Evolutionary conservation across 1,284 basidiomycete genomes (phyloP).

Genomic region (Apiotrichum mycotoxinovorans): DNA sequence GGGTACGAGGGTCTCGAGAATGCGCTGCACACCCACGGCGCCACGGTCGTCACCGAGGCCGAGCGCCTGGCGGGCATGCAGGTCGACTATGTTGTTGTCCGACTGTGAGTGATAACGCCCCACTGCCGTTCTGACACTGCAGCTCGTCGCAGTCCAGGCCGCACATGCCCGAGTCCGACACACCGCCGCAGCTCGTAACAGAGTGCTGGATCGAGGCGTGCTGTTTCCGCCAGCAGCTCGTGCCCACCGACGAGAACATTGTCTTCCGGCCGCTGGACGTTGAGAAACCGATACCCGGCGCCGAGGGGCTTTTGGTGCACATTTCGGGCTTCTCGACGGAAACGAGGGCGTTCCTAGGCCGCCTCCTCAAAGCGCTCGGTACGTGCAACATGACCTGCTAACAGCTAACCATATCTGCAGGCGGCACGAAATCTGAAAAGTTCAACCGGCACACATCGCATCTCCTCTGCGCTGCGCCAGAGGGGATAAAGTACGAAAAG

Average conservation of each 20-base stretch:
- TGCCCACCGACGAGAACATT: slow-evolving; percentile 35
- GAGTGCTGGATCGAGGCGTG: slow-evolving; percentile 50
- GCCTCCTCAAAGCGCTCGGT: slow-evolving; percentile 40
- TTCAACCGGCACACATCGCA: slow-evolving; percentile 37
- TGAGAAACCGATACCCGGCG: slow-evolving; percentile 35
- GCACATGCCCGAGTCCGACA: background rate
- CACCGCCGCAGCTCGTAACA: slow-evolving; percentile 32
- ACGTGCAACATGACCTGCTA: slow-evolving; percentile 3
- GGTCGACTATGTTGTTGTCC: slow-evolving; percentile 43
- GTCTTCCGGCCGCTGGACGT: slow-evolving; percentile 40
- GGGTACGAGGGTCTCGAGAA: slow-evolving; percentile 35
- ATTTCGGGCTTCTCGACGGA: slow-evolving; percentile 39
- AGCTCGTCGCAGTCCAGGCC: background rate
- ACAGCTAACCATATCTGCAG: slow-evolving; percentile 16
- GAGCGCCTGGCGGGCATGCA: slow-evolving; percentile 30
- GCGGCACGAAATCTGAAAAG: slow-evolving; percentile 30
- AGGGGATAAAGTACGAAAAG: slow-evolving; percentile 36
- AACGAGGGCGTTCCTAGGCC: slow-evolving; percentile 32
- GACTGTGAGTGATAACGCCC: slow-evolving; percentile 35
- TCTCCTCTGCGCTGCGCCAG: slow-evolving; percentile 28
- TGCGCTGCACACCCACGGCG: slow-evolving; percentile 36
- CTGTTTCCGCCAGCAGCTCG: slow-evolving; percentile 33
- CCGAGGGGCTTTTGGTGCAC: slow-evolving; percentile 27
- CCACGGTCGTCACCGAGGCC: slow-evolving; percentile 27
- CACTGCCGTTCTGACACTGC: background rate